A percentile compares a stretch with the other conserved stretches of the same genome.
phyloP scores from a whole-genome alignment of 2,329 filamentous ascomycete genomes.

The Sporothrix globosa region DNA sequence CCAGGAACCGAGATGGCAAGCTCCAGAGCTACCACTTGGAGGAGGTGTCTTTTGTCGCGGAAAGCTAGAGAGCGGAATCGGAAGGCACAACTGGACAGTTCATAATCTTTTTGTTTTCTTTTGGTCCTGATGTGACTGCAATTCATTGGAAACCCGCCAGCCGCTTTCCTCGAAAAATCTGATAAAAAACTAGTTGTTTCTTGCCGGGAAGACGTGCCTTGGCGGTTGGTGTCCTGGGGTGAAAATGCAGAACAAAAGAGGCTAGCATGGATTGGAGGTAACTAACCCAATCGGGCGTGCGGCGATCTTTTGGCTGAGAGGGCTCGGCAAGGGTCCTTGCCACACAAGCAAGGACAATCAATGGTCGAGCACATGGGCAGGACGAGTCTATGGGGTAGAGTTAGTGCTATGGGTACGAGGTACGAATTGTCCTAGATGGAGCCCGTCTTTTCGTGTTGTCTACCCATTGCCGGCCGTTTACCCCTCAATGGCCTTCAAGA shows the following conservation, averaged over 20 bases:
- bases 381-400: background rate
- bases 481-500: too few species aligned
- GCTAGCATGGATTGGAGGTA: background rate
- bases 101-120: background rate
- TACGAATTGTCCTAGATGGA: too few species aligned
- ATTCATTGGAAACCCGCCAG: background rate
- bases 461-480: too few species aligned
- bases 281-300: background rate
- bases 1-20: background rate
- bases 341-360: background rate
- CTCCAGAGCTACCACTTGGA: background rate
- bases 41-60: background rate
- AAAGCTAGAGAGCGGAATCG: constrained; percentile 31
- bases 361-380: background rate
- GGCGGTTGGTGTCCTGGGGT: too few species aligned
- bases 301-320: background rate
- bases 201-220: background rate
- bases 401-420: too few species aligned
- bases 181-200: background rate
- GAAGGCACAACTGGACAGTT: constrained; percentile 7
- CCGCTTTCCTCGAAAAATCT: constrained; percentile 15
- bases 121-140: background rate
- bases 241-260: constrained; percentile 5
- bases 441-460: too few species aligned
- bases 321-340: background rate